Percentiles rank a stretch among this genome's conserved stretches.
phyloP scores from a whole-genome alignment of 1,139 yeast species.

The Yamadazyma songkhlaensis region DNA sequence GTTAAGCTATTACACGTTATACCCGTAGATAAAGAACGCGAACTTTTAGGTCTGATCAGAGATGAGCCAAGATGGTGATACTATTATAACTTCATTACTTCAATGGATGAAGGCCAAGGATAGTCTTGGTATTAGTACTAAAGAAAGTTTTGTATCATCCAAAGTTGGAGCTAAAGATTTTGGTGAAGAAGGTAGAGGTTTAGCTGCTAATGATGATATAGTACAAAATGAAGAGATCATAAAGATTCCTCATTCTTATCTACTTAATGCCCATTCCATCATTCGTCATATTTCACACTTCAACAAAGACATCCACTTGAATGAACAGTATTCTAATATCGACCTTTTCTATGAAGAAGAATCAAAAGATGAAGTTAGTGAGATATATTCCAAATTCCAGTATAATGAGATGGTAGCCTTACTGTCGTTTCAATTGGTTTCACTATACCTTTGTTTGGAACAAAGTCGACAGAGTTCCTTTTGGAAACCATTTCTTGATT shows the following conservation, averaged over 20 bases:
- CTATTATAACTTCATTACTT: not conserved
- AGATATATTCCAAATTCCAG: conserved; percentile 30
- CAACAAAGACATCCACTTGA: conserved; percentile 17
- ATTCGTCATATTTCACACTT: conserved; percentile 32
- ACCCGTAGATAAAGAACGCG: too few relatives aligned
- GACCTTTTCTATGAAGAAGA: conserved; percentile 12
- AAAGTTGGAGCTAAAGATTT: conserved; percentile 4
- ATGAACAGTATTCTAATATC: conserved; percentile 21
- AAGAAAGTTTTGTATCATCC: conserved; percentile 1
- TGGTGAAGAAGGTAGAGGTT: conserved; percentile 58
- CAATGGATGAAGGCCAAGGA: conserved; percentile 9
- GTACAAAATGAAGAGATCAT: conserved; percentile 43
- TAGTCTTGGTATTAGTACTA: not conserved
- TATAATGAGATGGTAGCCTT: conserved; percentile 29
- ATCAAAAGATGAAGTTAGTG: conserved; percentile 20
- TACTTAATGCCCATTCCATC: conserved; percentile 61
- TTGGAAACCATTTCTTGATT: conserved; percentile 64
- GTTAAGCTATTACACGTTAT: too few relatives aligned
- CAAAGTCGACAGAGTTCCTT: conserved; percentile 40
- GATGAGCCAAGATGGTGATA: not conserved
- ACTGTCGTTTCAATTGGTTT: conserved; percentile 47
- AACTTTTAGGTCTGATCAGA: not conserved
- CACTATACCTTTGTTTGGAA: conserved; percentile 50
- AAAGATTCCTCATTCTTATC: conserved; percentile 54
- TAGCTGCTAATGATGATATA: conserved; percentile 40